Evolutionary conservation across 495 filamentous ascomycete genomes (phyloP).

Genomic region (Neurospora sp.): DNA sequence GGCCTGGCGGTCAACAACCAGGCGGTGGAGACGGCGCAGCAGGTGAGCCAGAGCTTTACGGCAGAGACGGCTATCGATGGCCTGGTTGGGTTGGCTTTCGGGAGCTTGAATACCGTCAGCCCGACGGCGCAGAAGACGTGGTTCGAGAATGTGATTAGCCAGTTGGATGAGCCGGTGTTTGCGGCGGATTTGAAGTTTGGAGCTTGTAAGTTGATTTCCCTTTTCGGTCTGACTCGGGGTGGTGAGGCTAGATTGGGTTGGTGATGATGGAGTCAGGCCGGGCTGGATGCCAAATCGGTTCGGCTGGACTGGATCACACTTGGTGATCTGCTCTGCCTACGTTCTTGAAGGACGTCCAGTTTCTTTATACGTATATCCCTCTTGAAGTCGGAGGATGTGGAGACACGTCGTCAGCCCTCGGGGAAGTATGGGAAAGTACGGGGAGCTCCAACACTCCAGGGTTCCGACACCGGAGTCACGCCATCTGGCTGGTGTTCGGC

Average conservation of each 20-base stretch:
- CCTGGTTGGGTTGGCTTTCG: conserved; percentile 67
- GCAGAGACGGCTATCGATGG: conserved; percentile 54
- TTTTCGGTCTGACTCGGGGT: neutral
- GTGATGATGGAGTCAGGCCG: neutral
- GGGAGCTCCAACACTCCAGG: neutral
- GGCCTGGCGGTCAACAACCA: conserved; percentile 50
- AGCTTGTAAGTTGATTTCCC: conserved; percentile 16
- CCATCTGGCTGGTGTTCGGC: neutral
- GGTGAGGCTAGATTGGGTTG: neutral
- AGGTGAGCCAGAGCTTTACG: conserved; percentile 54
- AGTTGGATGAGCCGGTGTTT: conserved; percentile 53
- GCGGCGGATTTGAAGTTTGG: conserved; percentile 57
- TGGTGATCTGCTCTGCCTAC: neutral
- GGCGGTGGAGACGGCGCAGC: conserved; percentile 58
- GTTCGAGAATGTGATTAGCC: conserved; percentile 57
- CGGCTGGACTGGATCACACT: neutral
- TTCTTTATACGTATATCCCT: neutral
- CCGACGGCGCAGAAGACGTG: conserved; percentile 55
- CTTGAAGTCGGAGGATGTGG: neutral
- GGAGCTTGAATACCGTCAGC: conserved; percentile 58
- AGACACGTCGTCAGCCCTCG: neutral
- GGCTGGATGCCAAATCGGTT: neutral
- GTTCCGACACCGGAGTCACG: neutral
- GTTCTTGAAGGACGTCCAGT: neutral
- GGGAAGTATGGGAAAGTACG: neutral